Evolutionary conservation across 1,284 basidiomycete genomes (phyloP).

Genomic region (Paramarasmius palmivorus): DNA sequence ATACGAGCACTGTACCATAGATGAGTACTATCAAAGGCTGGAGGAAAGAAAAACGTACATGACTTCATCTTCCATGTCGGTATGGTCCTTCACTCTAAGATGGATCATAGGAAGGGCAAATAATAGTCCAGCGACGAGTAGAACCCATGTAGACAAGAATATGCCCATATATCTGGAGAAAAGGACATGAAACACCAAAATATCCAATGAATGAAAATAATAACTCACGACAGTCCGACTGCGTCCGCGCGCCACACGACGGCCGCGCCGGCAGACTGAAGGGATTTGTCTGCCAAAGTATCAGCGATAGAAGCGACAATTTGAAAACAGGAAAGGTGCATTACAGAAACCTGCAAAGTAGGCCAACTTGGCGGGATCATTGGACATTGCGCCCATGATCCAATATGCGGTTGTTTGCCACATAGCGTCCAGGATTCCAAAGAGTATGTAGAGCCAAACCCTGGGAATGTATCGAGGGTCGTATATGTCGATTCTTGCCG

Average conservation of each 20-base stretch:
- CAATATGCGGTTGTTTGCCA: conserved; percentile 57
- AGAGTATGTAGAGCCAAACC: conserved; percentile 62
- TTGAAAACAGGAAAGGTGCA: conserved; percentile 16
- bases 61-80: conserved; percentile 44
- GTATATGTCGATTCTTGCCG: conserved; percentile 52
- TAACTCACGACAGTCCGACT: conserved; percentile 40
- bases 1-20: conserved; percentile 14
- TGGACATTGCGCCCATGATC: conserved; percentile 62
- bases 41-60: conserved; percentile 32
- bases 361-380: conserved; percentile 56
- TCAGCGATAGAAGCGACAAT: background rate
- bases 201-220: background rate
- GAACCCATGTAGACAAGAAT: conserved; percentile 53
- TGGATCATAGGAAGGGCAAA: conserved; percentile 57
- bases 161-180: conserved; percentile 49
- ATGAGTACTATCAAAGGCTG: background rate
- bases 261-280: conserved; percentile 58
- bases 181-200: background rate
- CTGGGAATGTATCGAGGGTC: conserved; percentile 50
- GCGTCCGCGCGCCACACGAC: conserved; percentile 53
- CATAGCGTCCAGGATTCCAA: conserved; percentile 56
- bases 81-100: conserved; percentile 50
- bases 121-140: conserved; percentile 47
- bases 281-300: conserved; percentile 45
- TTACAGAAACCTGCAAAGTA: conserved; percentile 53